Evolutionary conservation across 495 filamentous ascomycete species (phyloP), one percentile per base, ranked within the genome.

Genomic region (Aspergillus homomorphus): DNA sequence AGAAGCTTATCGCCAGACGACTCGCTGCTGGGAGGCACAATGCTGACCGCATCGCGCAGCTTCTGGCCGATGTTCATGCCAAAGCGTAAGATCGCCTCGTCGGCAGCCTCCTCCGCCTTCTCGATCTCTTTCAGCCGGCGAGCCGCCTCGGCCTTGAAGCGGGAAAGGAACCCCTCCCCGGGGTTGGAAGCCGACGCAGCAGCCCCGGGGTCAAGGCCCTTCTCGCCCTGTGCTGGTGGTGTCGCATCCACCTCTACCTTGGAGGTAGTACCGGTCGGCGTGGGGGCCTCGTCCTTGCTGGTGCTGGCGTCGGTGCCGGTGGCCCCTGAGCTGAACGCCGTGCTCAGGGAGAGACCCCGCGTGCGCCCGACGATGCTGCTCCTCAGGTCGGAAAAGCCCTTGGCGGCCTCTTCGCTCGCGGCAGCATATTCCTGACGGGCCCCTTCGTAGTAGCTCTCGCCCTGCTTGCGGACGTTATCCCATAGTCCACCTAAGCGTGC

Each of bases 91-190:
- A 98, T 84, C 3, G 96, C 96, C 70, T 96, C 95, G 70, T 98
- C 94, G 19, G 94, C 94, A n/a, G 92, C 92, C 66, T 96, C 92
- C 71, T 98, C 94, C 43, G 93, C 94, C 62, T 87, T 87, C 66
- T 98, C 89, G 28, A 98, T 88, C 64, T 97, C 93, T 66, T 89
- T 92, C 43, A 98, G 78, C 51, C 90, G 84, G 66, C 91, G 89
- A 9, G 88, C 80, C 16, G 94, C 94, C 68, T 96, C 91, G 24
- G 80, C 77, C 51, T 87, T 86, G 69, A 98, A 85, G 41, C 90
- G 84, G n/a, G 90, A 84, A 50, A 98, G 84, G 58, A 96, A 86
- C 14, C 86, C 82, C 63, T 92, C 82, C 66, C 30, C 80, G 77
- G 43, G 28, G 2, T 38, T 38, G 6, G 33, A 38, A 14, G 33